A percentile compares a stretch with the other conserved stretches of the same genome.
These are phyloP conservation scores for Cenchrus purpureus DNA, from an alignment of 176 grass and related monocot species.

Conservation along the genomic window DNA sequence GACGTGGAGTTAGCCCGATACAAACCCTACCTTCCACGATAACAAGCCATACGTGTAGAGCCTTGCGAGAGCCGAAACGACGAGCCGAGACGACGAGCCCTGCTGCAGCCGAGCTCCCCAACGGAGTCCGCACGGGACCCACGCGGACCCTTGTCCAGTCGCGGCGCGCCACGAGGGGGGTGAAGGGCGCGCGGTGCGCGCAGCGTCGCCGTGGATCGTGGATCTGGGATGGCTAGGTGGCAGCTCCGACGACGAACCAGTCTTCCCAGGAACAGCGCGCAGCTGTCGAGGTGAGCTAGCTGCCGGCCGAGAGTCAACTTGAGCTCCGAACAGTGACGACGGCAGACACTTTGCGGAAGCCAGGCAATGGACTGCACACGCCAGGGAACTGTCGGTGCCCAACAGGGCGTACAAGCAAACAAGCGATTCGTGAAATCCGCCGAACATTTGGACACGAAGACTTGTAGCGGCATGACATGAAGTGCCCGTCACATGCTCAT, in stretches of 20 bases:
- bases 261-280: neutral
- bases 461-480: neutral
- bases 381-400: constrained; percentile 16
- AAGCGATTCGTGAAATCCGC: neutral
- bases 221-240: neutral
- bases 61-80: too few relatives aligned
- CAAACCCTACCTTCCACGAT: too few relatives aligned
- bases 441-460: neutral
- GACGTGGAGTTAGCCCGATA: too few relatives aligned
- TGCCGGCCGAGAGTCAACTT: neutral
- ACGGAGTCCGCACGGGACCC: too few relatives aligned
- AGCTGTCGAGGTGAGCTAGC: neutral
- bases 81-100: too few relatives aligned
- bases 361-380: neutral
- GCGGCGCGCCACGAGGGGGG: too few relatives aligned
- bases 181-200: too few relatives aligned
- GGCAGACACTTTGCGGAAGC: neutral
- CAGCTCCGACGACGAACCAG: neutral
- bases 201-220: neutral
- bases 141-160: too few relatives aligned
- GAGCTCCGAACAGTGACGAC: neutral
- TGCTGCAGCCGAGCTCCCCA: too few relatives aligned
- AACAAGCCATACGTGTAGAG: too few relatives aligned
- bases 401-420: neutral
- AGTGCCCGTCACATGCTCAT: neutral